phyloP scores from a whole-genome alignment of 345 rosid genomes.

The Excoecaria cochinchinensis region DNA sequence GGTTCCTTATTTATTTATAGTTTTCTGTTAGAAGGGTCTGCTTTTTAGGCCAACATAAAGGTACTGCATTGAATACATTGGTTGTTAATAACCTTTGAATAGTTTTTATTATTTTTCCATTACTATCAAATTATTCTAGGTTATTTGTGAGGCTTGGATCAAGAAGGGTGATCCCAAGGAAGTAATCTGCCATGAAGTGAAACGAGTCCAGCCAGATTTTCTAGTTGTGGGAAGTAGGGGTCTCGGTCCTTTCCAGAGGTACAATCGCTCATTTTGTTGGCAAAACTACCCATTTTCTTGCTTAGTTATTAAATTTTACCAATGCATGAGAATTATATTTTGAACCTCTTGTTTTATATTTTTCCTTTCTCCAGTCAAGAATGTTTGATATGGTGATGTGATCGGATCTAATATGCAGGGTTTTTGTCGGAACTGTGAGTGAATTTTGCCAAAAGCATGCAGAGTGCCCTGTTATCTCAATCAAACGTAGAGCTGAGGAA shows the following conservation, averaged over 20 bases:
- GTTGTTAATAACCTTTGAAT: background rate
- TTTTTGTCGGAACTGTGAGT: conserved; percentile 92
- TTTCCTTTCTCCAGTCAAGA: too few relatives aligned
- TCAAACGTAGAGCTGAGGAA: conserved; percentile 82
- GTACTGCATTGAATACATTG: background rate
- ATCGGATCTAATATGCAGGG: conserved; percentile 45
- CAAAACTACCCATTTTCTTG: background rate
- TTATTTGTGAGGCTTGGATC: conserved; percentile 88
- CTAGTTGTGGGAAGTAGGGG: conserved; percentile 91
- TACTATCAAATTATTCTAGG: conserved; percentile 37
- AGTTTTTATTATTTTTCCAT: background rate
- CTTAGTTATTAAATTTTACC: too few relatives aligned
- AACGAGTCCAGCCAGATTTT: conserved; percentile 72
- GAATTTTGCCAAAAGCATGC: conserved; percentile 96
- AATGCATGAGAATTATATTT: too few relatives aligned
- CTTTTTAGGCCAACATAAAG: background rate
- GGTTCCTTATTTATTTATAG: background rate
- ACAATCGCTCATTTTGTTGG: conserved; percentile 6
- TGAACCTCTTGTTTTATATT: too few relatives aligned
- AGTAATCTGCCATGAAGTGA: conserved; percentile 84
- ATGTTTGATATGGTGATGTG: background rate
- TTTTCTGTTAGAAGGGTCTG: background rate
- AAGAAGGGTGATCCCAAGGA: conserved; percentile 84
- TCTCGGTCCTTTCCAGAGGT: conserved; percentile 95
- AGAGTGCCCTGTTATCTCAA: conserved; percentile 81